These are phyloP conservation scores for Trichoderma sp. DNA, from an alignment of 2,329 filamentous ascomycete genomes.

Conservation along the genomic window DNA sequence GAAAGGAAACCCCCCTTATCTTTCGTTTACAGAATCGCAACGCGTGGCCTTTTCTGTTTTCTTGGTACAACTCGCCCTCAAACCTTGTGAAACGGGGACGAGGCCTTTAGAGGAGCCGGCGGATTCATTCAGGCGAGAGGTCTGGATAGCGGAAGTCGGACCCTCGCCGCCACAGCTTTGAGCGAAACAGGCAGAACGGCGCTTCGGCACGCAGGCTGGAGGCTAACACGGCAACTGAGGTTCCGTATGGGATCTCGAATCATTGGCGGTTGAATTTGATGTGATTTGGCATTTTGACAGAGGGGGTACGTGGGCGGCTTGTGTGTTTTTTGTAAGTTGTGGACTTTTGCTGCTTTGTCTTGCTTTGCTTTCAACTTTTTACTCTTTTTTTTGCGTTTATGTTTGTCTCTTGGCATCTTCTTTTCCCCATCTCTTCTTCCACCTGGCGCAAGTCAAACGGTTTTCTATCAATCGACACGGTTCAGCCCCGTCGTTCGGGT, in stretches of 20 bases:
- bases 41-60: not conserved
- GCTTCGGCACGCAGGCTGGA: conserved; percentile 5
- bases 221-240: conserved; percentile 1
- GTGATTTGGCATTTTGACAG: not conserved
- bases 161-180: not conserved
- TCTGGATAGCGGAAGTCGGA: not conserved
- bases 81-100: not conserved
- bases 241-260: not conserved
- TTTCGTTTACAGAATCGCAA: not conserved
- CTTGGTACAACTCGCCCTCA: not conserved
- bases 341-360: not conserved
- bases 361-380: too few species aligned
- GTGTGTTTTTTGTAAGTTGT: not conserved
- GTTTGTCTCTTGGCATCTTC: too few species aligned
- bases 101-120: not conserved
- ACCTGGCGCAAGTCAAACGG: too few species aligned
- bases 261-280: not conserved
- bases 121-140: not conserved
- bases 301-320: not conserved
- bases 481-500: not conserved
- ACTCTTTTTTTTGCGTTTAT: too few species aligned
- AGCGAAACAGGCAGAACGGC: not conserved
- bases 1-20: not conserved
- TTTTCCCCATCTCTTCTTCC: too few species aligned
- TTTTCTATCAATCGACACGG: not conserved